Base-by-base conservation (phyloP, 208 protist species). In the Wallacemonas sp. region DNA sequence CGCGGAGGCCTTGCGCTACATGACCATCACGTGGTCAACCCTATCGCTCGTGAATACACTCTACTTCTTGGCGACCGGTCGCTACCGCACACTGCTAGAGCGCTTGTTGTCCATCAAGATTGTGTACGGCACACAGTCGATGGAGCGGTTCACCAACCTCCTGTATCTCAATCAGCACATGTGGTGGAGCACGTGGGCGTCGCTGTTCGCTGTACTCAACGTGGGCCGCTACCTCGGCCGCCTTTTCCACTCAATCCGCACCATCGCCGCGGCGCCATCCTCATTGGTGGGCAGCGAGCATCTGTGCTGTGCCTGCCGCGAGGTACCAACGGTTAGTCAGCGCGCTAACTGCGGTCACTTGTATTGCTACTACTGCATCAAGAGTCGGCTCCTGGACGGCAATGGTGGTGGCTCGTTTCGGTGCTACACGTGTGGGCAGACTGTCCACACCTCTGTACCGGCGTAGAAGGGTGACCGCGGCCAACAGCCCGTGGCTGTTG, bases 321-420 rank as follows among this genome's bases (percentile, higher is more conserved):
- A 82, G 53, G 44, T 79, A 26, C 86, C 86, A 3, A 86, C 78
- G 21, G 64, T 94, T 36, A 66, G 71, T 27, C 87, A 91, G 69
- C 83, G 83, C 13, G 85, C 88, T 9, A 92, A 92, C 73, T 97
- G 92, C 77, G 89, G 88, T 0, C 92, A 97, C 46, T 55, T 88
- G 12, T 97, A 95, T 63, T 97, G 92, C 75, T 96, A 97, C 63
- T 96, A 97, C 81, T 97, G 92, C 66, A 94, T 96, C 63, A 87
- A 90, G 64, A 88, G 88, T 68, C 78, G 91, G 1, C 72, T 95
- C 19, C 53, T 85, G 22, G 84, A 93, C 53, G 71, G 66, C 26
- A 58, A 79, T 36, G 33, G 76, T 1, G 62, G 73, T 0, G 83
- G 82, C 15, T 92, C 91, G 3, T 96, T 96, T 50, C 79, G 82